Evolutionary conservation across 257 asterid species (phyloP).

Genomic region (Solanum microdontum): DNA sequence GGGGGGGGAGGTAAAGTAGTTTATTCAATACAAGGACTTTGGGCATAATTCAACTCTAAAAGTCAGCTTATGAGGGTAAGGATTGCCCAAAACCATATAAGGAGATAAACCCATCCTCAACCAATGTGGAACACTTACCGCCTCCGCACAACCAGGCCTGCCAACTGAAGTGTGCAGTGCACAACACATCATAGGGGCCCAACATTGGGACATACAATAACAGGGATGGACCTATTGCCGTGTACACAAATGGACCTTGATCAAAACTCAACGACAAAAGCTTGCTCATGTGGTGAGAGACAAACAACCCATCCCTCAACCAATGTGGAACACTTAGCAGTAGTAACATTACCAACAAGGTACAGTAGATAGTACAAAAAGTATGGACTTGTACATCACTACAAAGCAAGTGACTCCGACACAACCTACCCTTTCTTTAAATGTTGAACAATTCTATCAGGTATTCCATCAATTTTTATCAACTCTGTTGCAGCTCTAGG

Average conservation of each 20-base stretch:
- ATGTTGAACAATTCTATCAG: constrained; percentile 69
- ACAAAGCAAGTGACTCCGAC: neutral
- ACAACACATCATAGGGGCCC: neutral
- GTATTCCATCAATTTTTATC: constrained; percentile 66
- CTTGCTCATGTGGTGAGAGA: neutral
- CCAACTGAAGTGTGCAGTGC: neutral
- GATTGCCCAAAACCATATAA: neutral
- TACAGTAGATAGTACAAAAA: neutral
- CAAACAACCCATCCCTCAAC: neutral
- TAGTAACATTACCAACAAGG: neutral
- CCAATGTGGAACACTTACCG: neutral
- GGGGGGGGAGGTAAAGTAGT: too few species aligned
- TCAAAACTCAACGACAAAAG: neutral
- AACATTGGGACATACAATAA: neutral
- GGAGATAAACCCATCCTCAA: neutral
- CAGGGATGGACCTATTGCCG: neutral
- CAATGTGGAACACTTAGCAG: neutral
- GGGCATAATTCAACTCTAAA: too few species aligned
- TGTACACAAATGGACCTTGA: neutral
- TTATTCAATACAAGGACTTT: too few species aligned
- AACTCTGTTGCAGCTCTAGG: constrained; percentile 75
- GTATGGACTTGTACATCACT: neutral
- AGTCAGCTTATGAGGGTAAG: too few species aligned
- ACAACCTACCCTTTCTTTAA: constrained; percentile 68
- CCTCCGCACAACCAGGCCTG: neutral